These are phyloP conservation scores for Cercis canadensis DNA, from an alignment of 306 rosid species.

Conservation along the genomic window DNA sequence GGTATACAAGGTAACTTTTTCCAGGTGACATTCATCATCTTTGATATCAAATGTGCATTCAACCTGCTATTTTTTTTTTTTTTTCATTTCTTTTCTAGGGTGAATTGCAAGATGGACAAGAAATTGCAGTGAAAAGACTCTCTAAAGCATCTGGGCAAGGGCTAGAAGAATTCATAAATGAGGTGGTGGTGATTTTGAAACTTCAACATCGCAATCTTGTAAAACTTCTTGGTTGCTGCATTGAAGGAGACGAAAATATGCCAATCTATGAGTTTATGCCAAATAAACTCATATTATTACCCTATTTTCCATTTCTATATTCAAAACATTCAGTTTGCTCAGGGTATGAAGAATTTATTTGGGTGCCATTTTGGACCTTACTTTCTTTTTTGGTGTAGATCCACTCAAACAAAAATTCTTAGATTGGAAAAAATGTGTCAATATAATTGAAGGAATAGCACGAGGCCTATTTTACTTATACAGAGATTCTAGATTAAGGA, in stretches of 20 bases:
- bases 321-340: constrained; percentile 1
- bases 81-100: neutral
- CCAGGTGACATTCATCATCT: neutral
- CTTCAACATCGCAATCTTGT: constrained; percentile 29
- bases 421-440: constrained; percentile 42
- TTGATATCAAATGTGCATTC: neutral
- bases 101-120: neutral
- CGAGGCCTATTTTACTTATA: constrained; percentile 44
- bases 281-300: constrained; percentile 31
- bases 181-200: constrained; percentile 7
- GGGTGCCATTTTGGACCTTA: neutral
- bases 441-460: constrained; percentile 44
- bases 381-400: constrained; percentile 17
- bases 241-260: constrained; percentile 1
- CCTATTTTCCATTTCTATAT: neutral
- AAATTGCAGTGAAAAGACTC: constrained; percentile 12
- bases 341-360: no score
- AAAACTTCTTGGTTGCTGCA: constrained; percentile 1
- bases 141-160: constrained; percentile 18
- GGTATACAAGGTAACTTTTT: constrained; percentile 43
- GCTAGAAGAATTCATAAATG: constrained; percentile 7
- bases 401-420: constrained; percentile 29
- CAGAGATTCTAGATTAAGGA: constrained; percentile 44
- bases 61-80: no score
- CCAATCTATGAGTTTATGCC: constrained; percentile 57